Percentiles rank a stretch among this genome's conserved stretches.
phyloP scores from a whole-genome alignment of 192 early-diverging fungal species.

The Coemansia furcata region DNA sequence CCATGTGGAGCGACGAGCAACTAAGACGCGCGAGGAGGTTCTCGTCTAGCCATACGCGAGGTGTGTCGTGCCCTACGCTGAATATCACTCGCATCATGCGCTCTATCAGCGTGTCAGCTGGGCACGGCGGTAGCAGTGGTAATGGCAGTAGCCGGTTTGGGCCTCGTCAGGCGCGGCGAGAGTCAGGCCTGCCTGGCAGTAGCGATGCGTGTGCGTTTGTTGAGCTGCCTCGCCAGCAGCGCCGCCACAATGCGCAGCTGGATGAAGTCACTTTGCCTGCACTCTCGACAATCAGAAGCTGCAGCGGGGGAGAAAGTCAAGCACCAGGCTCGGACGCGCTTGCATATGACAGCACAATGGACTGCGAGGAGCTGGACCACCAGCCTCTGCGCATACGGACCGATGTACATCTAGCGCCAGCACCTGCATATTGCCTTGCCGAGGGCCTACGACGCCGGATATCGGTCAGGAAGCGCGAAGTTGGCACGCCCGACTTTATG shows the following conservation, averaged over 20 bases:
- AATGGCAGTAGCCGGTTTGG: constrained; percentile 6
- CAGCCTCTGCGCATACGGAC: constrained; percentile 8
- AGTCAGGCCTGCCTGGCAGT: neutral
- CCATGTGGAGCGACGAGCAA: constrained; percentile 35
- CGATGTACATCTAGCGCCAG: neutral
- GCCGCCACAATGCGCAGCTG: neutral
- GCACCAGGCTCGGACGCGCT: neutral
- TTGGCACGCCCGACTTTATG: constrained; percentile 29
- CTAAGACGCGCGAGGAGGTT: constrained; percentile 27
- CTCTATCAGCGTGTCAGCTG: constrained; percentile 43
- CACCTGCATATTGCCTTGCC: neutral
- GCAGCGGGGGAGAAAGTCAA: constrained; percentile 3
- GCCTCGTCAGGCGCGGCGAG: constrained; percentile 6
- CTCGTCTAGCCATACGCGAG: constrained; percentile 36
- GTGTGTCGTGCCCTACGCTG: constrained; percentile 40
- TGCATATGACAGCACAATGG: constrained; percentile 3
- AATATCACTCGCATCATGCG: constrained; percentile 50
- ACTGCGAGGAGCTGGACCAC: neutral
- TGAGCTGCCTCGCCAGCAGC: neutral
- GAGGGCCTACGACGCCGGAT: constrained; percentile 40
- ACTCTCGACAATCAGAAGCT: neutral
- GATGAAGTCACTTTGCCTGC: neutral
- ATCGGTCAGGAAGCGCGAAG: constrained; percentile 22
- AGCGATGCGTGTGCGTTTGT: neutral
- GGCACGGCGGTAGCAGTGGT: constrained; percentile 15